Evolutionary conservation across 129 eudicot genomes (phyloP).

Genomic region (Erigeron canadensis): DNA sequence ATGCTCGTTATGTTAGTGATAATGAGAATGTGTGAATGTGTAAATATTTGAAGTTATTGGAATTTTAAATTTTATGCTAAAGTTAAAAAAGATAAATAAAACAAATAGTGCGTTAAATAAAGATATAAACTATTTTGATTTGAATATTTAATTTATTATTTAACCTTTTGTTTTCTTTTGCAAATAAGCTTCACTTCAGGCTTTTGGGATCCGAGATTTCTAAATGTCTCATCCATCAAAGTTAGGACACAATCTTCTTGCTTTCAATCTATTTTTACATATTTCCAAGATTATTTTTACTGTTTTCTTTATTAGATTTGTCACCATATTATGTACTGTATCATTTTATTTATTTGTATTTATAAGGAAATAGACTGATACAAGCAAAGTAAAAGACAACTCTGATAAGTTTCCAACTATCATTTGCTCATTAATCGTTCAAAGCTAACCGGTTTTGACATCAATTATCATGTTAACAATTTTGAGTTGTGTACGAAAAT

Average conservation of each 20-base stretch:
- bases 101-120: not conserved
- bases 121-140: not conserved
- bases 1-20: no score
- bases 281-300: slow-evolving; percentile 21
- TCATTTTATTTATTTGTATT: no score
- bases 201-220: slow-evolving; percentile 43
- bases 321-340: not conserved
- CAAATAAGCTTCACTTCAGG: slow-evolving; percentile 8
- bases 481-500: no score
- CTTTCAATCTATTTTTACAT: slow-evolving; percentile 24
- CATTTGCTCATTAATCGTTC: no score
- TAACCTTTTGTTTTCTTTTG: not conserved
- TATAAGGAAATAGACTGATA: no score
- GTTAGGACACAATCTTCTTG: slow-evolving; percentile 31
- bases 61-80: no score
- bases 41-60: no score
- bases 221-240: slow-evolving; percentile 33
- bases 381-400: not conserved
- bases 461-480: no score
- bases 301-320: not conserved
- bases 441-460: no score
- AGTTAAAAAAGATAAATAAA: no score
- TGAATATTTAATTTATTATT: not conserved
- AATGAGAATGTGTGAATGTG: no score
- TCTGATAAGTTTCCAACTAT: not conserved